Conservation (phyloP, 768 basidiomycete species). For the Calocera viscosa region DNA sequence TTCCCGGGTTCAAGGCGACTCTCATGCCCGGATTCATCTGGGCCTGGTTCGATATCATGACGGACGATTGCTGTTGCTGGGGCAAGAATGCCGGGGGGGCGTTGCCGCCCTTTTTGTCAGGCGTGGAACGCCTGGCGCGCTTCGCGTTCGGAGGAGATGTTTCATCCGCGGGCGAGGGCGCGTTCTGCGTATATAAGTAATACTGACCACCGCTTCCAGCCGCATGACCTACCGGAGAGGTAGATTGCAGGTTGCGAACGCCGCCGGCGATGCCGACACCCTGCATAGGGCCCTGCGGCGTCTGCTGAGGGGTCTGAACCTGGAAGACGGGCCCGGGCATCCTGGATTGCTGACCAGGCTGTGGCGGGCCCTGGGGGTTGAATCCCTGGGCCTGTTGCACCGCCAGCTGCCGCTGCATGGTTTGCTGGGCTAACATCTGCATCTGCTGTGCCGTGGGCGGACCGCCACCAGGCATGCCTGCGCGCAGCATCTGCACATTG, state of each 20-base stretch:
- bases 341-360: not conserved
- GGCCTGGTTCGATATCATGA: slow-evolving; percentile 17
- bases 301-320: slow-evolving; percentile 16
- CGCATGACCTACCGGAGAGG: not conserved
- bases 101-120: slow-evolving; percentile 6
- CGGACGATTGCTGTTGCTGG: slow-evolving; percentile 20
- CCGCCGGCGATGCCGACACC: slow-evolving; percentile 2
- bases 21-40: slow-evolving; percentile 18
- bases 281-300: slow-evolving; percentile 11
- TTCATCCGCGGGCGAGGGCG: not conserved
- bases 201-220: not conserved
- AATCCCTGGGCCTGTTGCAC: not conserved
- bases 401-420: not conserved
- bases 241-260: not conserved
- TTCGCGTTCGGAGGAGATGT: slow-evolving; percentile 2
- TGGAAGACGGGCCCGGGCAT: slow-evolving; percentile 27
- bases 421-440: not conserved
- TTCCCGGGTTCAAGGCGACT: not conserved
- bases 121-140: slow-evolving; percentile 2
- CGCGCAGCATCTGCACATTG: not conserved
- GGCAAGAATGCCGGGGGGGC: not conserved
- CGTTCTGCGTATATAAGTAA: not conserved
- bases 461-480: not conserved
- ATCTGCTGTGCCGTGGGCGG: not conserved
- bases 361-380: not conserved